These are phyloP conservation scores for Wickerhamomyces chambardii DNA, from an alignment of 805 yeast genomes.

Conservation along the genomic window DNA sequence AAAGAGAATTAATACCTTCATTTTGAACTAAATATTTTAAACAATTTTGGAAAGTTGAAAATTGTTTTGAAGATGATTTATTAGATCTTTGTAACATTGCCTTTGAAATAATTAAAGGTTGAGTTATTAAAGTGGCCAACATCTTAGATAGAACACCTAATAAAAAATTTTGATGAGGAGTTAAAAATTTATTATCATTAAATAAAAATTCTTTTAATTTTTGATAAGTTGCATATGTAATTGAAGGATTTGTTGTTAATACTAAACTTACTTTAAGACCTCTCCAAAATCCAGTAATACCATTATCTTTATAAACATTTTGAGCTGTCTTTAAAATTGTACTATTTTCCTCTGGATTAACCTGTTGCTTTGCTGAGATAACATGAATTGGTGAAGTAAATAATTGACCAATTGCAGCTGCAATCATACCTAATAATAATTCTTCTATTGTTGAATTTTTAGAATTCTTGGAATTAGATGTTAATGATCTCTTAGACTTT, in stretches of 20 bases:
- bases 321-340: conserved; percentile 32
- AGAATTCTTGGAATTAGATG: no score
- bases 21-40: conserved; percentile 46
- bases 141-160: conserved; percentile 78
- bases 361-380: conserved; percentile 59
- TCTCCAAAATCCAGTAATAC: conserved; percentile 68
- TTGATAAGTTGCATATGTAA: conserved; percentile 77
- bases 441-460: conserved; percentile 52
- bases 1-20: conserved; percentile 60
- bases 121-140: conserved; percentile 72
- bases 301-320: conserved; percentile 53
- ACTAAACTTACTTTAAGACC: conserved; percentile 77
- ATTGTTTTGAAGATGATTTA: conserved; percentile 29
- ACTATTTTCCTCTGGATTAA: conserved; percentile 24
- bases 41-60: conserved; percentile 55
- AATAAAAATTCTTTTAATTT: conserved; percentile 45
- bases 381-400: conserved; percentile 79
- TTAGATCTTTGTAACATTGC: conserved; percentile 60
- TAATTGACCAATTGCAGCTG: conserved; percentile 75
- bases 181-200: conserved; percentile 27
- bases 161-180: conserved; percentile 56
- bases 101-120: conserved; percentile 79
- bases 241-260: conserved; percentile 75
- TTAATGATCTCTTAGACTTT: conserved; percentile 22
- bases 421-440: conserved; percentile 64